These are phyloP conservation scores for Boletellus dicymbophilus DNA, from an alignment of 1,284 basidiomycete genomes.

Conservation along the genomic window DNA sequence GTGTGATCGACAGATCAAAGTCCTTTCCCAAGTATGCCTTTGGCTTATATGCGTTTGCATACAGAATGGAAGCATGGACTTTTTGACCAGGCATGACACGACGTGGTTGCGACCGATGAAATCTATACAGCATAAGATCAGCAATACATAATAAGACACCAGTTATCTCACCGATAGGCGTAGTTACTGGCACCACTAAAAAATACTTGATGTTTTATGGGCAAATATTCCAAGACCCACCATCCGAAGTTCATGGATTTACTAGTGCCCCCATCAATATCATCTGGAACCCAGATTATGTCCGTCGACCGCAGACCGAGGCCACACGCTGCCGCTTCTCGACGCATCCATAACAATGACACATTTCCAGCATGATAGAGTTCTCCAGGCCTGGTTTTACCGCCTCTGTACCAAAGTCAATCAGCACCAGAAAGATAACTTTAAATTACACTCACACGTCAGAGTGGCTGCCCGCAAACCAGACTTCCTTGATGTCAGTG, in stretches of 20 bases:
- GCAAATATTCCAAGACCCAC: conserved; percentile 26
- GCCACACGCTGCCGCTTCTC: conserved; percentile 21
- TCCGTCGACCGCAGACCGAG: conserved; percentile 20
- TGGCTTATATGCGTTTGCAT: too few species aligned
- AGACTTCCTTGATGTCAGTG: conserved; percentile 25
- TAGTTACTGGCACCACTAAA: conserved; percentile 11
- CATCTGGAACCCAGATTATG: conserved; percentile 23
- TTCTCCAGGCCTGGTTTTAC: conserved; percentile 13
- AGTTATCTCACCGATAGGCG: conserved; percentile 10
- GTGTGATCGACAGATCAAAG: too few species aligned
- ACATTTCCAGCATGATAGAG: conserved; percentile 20
- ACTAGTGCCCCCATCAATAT: conserved; percentile 18
- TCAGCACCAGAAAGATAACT: not conserved
- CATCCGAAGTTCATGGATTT: not conserved
- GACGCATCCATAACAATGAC: conserved; percentile 31
- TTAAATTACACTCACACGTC: conserved; percentile 27
- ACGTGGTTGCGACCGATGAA: too few species aligned
- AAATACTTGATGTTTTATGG: conserved; percentile 26
- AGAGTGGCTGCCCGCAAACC: conserved; percentile 15
- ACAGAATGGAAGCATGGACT: too few species aligned
- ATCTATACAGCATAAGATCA: too few species aligned
- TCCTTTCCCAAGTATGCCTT: too few species aligned
- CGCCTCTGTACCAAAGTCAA: conserved; percentile 15
- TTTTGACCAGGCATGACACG: too few species aligned
- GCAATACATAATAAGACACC: too few species aligned